A percentile compares a stretch with the other conserved stretches of the same genome.
phyloP scores from a whole-genome alignment of 441 rosid genomes.

The Aquilaria agallochum region DNA sequence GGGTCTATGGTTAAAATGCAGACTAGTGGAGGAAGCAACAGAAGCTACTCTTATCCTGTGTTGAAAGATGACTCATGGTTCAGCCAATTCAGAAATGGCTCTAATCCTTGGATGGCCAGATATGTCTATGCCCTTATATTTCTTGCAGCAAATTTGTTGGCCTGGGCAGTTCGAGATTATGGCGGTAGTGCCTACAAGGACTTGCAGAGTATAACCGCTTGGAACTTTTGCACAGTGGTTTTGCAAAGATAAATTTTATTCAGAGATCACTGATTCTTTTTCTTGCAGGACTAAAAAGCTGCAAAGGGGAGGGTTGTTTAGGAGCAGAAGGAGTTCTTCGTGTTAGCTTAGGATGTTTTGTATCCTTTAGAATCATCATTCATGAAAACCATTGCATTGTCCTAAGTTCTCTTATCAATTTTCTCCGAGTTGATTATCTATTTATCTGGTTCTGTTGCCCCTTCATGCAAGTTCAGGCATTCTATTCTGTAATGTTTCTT shows the following conservation, averaged over 20 bases:
- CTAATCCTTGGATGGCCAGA: constrained; percentile 97
- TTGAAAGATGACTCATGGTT: constrained; percentile 62
- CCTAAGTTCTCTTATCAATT: too few species aligned
- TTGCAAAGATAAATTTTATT: too few species aligned
- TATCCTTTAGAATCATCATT: constrained; percentile 49
- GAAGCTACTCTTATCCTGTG: constrained; percentile 31
- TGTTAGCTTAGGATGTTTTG: constrained; percentile 95
- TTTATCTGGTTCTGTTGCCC: constrained; percentile 1
- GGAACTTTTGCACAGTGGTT: background rate
- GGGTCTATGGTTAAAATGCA: constrained; percentile 47
- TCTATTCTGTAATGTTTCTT: constrained; percentile 73
- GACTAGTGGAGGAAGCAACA: constrained; percentile 30
- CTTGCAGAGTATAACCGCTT: constrained; percentile 55
- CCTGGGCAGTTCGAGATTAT: constrained; percentile 93
- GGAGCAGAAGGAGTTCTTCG: constrained; percentile 94
- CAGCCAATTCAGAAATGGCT: constrained; percentile 73
- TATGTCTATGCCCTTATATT: constrained; percentile 81
- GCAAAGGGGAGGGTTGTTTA: constrained; percentile 63
- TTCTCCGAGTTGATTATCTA: too few species aligned
- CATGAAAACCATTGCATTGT: too few species aligned
- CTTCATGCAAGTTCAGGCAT: constrained; percentile 43
- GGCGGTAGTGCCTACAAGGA: constrained; percentile 51
- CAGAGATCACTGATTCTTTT: background rate
- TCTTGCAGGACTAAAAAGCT: constrained; percentile 59
- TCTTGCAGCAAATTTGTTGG: constrained; percentile 70